Conservation (phyloP, 1,139 yeast genomes). For the Diutina ranongensis region DNA sequence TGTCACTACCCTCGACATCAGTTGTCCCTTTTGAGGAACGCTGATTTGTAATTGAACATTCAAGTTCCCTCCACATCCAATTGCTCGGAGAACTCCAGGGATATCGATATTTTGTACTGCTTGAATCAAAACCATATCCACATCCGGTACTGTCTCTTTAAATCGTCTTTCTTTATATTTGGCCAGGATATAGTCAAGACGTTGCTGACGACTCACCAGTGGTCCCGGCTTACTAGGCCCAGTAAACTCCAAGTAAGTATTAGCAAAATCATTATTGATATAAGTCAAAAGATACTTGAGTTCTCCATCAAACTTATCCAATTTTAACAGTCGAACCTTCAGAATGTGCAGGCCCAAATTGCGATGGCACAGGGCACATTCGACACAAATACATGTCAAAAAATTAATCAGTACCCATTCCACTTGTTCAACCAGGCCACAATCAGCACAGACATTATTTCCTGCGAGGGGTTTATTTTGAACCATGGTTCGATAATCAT, state of each 20-base stretch:
- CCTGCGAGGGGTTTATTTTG: conserved; percentile 22
- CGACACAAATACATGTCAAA: conserved; percentile 64
- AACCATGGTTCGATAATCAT: background rate
- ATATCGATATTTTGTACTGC: conserved; percentile 43
- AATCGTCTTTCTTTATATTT: conserved; percentile 39
- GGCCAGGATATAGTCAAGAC: conserved; percentile 32
- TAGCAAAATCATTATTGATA: conserved; percentile 29
- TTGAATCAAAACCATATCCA: conserved; percentile 21
- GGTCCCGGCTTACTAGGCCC: conserved; percentile 22
- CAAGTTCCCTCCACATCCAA: conserved; percentile 41
- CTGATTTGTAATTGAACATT: conserved; percentile 24
- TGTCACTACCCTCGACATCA: conserved; percentile 19
- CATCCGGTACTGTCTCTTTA: conserved; percentile 16
- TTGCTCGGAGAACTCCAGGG: conserved; percentile 29
- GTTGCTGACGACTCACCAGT: conserved; percentile 16
- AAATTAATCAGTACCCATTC: conserved; percentile 86
- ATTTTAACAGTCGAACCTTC: conserved; percentile 36
- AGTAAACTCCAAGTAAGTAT: conserved; percentile 27
- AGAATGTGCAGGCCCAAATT: conserved; percentile 41
- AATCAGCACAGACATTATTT: conserved; percentile 67
- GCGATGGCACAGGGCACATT: conserved; percentile 59
- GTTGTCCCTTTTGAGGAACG: conserved; percentile 11
- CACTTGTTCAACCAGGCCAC: conserved; percentile 51
- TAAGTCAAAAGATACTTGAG: conserved; percentile 25
- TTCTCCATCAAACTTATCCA: conserved; percentile 38